Base-by-base conservation (phyloP, 1,139 yeast species). In the Diutina mesorugosa region DNA sequence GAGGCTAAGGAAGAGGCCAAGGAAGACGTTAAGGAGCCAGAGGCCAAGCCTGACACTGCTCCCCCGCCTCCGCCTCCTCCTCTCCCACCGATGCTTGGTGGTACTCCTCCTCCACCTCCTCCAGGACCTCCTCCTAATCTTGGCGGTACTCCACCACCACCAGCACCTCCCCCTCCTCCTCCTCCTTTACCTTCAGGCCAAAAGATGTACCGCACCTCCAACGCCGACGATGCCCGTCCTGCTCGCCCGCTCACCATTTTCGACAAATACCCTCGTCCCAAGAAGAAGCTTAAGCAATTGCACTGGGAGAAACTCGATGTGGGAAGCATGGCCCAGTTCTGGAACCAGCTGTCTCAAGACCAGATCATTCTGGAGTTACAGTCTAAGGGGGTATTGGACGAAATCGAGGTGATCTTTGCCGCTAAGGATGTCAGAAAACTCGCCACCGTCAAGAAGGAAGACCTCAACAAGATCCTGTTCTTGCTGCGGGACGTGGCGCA, bases 271-370 rank as follows among this genome's bases (percentile, higher is more conserved):
- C 91, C 91, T 54, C 77, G 91, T 63, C 91, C 95, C 29, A 85
- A 85, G 72, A 83, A 79, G 71, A 86, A 84, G 74, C 74, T 87
- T 69, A 87, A 87, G 66, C 95, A 87, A 67, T 73, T 87, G 61
- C 95, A 87, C 65, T 87, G 95, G 95, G 95, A 87, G 62, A 87
- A 86, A 64, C 74, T 87, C 58, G 93, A 87, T 46, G 68, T 71
- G 48, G 67, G 67, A 41, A 79, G 77, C 46, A 79, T 81, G 59
- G 84, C 93, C 2, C 41, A 29, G 0, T 84, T 87, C 67, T 87
- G 95, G 95, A 69, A 71, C 47, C 66, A 69, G 50, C 46, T 51
- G 54, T 8, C 47, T 16, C 41, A 73, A 3, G 69, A 67, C 46
- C 61, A 68, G 1, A 74, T 84, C 65, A 89, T 89, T 1, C 77